A percentile compares a stretch with the other conserved stretches of the same genome.
Evolutionary conservation across 768 basidiomycete genomes (phyloP).

Genomic region (Hebeloma cylindrosporum): DNA sequence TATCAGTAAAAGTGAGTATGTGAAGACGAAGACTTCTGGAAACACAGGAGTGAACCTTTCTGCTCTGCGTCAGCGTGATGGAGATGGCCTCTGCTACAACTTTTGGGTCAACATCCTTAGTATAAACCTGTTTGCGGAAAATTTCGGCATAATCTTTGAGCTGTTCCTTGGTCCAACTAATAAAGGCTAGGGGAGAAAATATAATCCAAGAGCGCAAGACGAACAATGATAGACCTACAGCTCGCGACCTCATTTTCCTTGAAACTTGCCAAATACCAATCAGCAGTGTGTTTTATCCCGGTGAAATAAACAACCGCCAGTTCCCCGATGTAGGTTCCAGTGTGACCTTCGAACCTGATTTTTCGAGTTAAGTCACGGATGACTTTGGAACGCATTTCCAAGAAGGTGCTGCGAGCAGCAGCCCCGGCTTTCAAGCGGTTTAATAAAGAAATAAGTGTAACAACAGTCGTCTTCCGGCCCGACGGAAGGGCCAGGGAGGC

Average conservation of each 20-base stretch:
- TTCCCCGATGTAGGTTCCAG: slow-evolving; percentile 82
- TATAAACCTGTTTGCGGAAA: slow-evolving; percentile 91
- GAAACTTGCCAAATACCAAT: slow-evolving; percentile 97
- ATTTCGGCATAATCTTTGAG: slow-evolving; percentile 80
- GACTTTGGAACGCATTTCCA: slow-evolving; percentile 73
- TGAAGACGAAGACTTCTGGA: not conserved
- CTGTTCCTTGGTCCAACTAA: slow-evolving; percentile 90
- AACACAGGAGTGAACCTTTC: slow-evolving; percentile 55
- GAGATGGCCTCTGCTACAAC: slow-evolving; percentile 77
- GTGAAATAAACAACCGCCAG: slow-evolving; percentile 90
- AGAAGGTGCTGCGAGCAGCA: slow-evolving; percentile 79
- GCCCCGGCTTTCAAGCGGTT: slow-evolving; percentile 73
- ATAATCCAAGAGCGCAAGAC: slow-evolving; percentile 1
- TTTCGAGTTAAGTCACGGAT: slow-evolving; percentile 78
- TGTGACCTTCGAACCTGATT: slow-evolving; percentile 89
- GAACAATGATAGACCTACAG: slow-evolving; percentile 50
- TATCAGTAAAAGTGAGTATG: slow-evolving; percentile 26
- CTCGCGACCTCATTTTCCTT: slow-evolving; percentile 94
- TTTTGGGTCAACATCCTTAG: slow-evolving; percentile 67
- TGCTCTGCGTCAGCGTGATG: slow-evolving; percentile 79
- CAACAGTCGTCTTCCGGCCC: slow-evolving; percentile 74
- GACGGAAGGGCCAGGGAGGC: slow-evolving; percentile 71
- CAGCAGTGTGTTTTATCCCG: slow-evolving; percentile 93
- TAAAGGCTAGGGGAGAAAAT: slow-evolving; percentile 63
- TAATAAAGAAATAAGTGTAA: slow-evolving; percentile 70